Evolutionary conservation across 75 land plant genomes (phyloP).

Genomic region (Pinus taeda): DNA sequence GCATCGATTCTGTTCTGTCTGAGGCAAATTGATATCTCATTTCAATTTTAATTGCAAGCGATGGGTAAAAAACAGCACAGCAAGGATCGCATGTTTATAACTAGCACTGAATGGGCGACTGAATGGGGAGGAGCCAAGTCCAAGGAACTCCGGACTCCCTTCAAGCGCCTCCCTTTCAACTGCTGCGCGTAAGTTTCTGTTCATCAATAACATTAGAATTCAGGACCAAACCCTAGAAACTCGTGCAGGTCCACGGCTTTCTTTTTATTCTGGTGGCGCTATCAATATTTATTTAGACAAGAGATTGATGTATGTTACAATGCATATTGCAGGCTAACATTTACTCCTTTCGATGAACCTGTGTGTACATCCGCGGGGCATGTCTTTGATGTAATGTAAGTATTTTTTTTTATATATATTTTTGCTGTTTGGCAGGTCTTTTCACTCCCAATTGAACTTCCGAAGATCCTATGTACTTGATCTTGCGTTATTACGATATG

Average conservation of each 20-base stretch:
- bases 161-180: conserved; percentile 96
- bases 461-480: no score
- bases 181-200: conserved; percentile 56
- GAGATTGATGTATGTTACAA: background rate
- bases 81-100: conserved; percentile 95
- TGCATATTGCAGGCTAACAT: conserved; percentile 54
- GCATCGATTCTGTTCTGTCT: no score
- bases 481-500: no score
- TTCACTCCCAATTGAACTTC: no score
- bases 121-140: conserved; percentile 99
- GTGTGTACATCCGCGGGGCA: conserved; percentile 88
- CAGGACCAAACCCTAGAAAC: background rate
- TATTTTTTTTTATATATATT: background rate
- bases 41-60: no score
- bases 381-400: conserved; percentile 88
- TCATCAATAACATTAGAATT: no score
- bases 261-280: background rate
- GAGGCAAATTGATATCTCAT: no score
- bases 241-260: background rate
- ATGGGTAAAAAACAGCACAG: conserved; percentile 99
- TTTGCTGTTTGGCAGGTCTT: background rate
- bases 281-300: background rate
- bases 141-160: conserved; percentile 56
- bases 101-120: conserved; percentile 97
- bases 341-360: conserved; percentile 85